phyloP scores from a whole-genome alignment of 371 early-diverging fungal species.

The Apophysomyces variabilis region DNA sequence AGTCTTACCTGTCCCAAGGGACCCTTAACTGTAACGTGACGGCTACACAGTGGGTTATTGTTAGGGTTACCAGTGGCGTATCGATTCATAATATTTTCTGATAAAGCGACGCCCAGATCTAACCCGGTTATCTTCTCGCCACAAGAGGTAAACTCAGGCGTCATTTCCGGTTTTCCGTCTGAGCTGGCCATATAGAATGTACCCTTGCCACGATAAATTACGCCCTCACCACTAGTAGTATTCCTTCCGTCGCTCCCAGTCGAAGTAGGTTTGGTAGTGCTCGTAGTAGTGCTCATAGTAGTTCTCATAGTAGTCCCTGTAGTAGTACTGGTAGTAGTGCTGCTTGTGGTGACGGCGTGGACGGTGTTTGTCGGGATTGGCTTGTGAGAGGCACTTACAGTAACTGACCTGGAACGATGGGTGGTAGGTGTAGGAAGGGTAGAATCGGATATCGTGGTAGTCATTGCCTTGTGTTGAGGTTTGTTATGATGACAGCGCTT shows the following conservation, averaged over 20 bases:
- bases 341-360: no score
- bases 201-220: no score
- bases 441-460: not conserved
- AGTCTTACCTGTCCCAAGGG: not conserved
- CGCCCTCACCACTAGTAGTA: no score
- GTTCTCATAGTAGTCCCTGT: no score
- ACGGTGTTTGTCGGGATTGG: no score
- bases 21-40: not conserved
- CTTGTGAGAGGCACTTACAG: no score
- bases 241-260: no score
- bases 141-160: slow-evolving; percentile 18
- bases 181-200: no score
- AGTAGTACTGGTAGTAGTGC: no score
- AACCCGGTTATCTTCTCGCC: slow-evolving; percentile 19
- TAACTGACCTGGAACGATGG: slow-evolving; percentile 11
- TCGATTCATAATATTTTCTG: slow-evolving; percentile 20
- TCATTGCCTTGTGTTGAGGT: not conserved
- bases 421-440: not conserved
- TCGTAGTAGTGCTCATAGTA: no score
- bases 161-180: no score
- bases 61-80: slow-evolving; percentile 25
- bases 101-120: slow-evolving; percentile 23
- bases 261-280: no score
- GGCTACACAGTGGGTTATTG: slow-evolving; percentile 10
- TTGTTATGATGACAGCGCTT: slow-evolving; percentile 16